phyloP scores from a whole-genome alignment of 192 early-diverging fungal species.

The Podochytrium sp. region DNA sequence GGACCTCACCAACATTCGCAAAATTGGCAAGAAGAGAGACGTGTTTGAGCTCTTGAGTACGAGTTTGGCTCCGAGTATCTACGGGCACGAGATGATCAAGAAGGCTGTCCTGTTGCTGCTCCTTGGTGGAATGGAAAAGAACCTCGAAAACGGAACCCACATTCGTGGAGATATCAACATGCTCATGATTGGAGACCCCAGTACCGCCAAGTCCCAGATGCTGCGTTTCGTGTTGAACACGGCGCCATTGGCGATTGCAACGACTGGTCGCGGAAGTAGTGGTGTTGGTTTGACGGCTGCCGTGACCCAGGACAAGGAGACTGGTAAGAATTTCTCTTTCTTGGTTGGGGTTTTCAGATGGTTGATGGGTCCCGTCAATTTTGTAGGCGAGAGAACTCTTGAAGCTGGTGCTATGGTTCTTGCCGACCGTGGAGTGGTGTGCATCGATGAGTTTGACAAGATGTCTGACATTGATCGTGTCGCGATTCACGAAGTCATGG shows the following conservation, averaged over 20 bases:
- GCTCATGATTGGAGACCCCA: conserved; percentile 97
- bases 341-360: conserved; percentile 1
- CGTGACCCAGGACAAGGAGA: conserved; percentile 93
- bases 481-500: conserved; percentile 99
- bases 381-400: conserved; percentile 78
- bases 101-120: conserved; percentile 82
- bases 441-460: conserved; percentile 99
- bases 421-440: conserved; percentile 95
- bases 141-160: conserved; percentile 91
- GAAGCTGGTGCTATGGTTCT: conserved; percentile 99
- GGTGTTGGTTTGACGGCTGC: conserved; percentile 98
- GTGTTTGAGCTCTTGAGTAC: conserved; percentile 81
- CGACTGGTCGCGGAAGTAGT: conserved; percentile 94
- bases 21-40: conserved; percentile 70
- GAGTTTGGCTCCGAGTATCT: conserved; percentile 84
- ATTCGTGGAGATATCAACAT: conserved; percentile 96
- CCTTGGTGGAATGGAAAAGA: conserved; percentile 92
- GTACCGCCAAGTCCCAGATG: conserved; percentile 98
- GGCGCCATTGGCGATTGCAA: conserved; percentile 94
- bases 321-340: conserved; percentile 44
- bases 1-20: conserved; percentile 86
- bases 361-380: background rate
- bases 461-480: conserved; percentile 97
- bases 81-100: conserved; percentile 68
- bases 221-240: conserved; percentile 93